Conservation (phyloP, 164 flowering plant species). For the Houttuynia cordata region DNA sequence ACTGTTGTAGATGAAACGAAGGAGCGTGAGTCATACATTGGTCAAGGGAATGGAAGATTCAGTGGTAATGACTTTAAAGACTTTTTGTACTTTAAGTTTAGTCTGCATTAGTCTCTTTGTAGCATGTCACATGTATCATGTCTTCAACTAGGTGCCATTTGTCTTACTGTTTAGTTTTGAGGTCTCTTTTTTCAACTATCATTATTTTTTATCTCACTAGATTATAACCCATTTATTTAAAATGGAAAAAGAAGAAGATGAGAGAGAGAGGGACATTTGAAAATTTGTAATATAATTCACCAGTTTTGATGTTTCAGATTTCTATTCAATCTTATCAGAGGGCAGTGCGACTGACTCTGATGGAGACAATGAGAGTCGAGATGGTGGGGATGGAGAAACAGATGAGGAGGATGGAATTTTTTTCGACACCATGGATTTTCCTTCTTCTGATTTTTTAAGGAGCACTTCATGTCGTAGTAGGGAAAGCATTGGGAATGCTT, state of each 20-base stretch:
- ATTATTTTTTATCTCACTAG: too few species aligned
- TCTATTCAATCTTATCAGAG: slow-evolving; percentile 87
- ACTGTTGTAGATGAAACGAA: slow-evolving; percentile 98
- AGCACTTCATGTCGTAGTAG: slow-evolving; percentile 74
- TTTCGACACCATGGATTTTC: slow-evolving; percentile 80
- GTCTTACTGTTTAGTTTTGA: too few species aligned
- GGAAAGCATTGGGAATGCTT: slow-evolving; percentile 40
- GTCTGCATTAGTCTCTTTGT: too few species aligned
- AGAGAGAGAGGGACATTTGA: too few species aligned
- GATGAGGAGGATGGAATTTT: slow-evolving; percentile 81
- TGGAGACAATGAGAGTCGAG: slow-evolving; percentile 81
- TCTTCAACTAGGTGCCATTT: too few species aligned
- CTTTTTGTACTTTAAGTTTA: background rate
- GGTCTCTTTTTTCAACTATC: too few species aligned
- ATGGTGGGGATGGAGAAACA: slow-evolving; percentile 77
- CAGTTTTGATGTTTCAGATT: slow-evolving; percentile 48
- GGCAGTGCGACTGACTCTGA: slow-evolving; percentile 78
- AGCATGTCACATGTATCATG: too few species aligned
- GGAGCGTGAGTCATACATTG: slow-evolving; percentile 72
- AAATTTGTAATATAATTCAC: too few species aligned
- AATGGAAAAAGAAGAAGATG: too few species aligned
- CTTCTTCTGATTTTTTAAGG: slow-evolving; percentile 68
- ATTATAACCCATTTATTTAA: too few species aligned
- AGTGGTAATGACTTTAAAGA: slow-evolving; percentile 52
- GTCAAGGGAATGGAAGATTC: slow-evolving; percentile 80